Evolutionary conservation across 805 yeast genomes (phyloP).

Genomic region (Starmerella stellata): DNA sequence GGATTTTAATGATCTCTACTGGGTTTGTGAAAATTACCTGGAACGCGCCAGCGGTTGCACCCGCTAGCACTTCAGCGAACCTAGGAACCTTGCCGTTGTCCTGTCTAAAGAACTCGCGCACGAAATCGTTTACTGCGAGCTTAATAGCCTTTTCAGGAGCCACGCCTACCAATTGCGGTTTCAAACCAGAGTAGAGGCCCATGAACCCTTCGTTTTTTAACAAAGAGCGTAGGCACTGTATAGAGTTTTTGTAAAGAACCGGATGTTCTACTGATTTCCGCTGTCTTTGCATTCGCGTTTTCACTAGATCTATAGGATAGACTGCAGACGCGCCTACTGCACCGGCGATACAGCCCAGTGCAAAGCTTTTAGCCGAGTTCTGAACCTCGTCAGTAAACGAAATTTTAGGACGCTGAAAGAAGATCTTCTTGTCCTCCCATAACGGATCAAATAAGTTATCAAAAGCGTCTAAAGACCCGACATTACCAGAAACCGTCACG

Average conservation of each 20-base stretch:
- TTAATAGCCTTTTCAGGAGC: constrained; percentile 98
- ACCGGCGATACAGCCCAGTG: constrained; percentile 88
- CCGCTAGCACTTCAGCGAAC: constrained; percentile 62
- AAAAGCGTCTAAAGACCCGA: constrained; percentile 22
- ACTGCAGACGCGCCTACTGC: constrained; percentile 97
- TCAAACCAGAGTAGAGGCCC: constrained; percentile 82
- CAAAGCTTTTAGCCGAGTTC: constrained; percentile 71
- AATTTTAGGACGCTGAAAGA: constrained; percentile 24
- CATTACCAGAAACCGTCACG: constrained; percentile 18
- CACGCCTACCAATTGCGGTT: constrained; percentile 89
- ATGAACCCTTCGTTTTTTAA: constrained; percentile 55
- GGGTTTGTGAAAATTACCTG: constrained; percentile 95
- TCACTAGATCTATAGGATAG: constrained; percentile 88
- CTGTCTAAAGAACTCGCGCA: constrained; percentile 54
- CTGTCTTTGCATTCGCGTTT: constrained; percentile 96
- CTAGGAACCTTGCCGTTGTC: constrained; percentile 33
- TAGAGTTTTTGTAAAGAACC: constrained; percentile 50
- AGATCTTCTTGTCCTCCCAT: constrained; percentile 25
- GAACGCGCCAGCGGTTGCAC: constrained; percentile 90
- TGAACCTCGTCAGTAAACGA: constrained; percentile 44
- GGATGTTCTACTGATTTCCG: constrained; percentile 32
- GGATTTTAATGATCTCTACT: constrained; percentile 81
- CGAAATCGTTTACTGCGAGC: constrained; percentile 78
- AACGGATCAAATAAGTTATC: constrained; percentile 28
- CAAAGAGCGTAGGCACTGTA: constrained; percentile 73